Percentiles rank a stretch among this genome's conserved stretches.
phyloP scores from a whole-genome alignment of 176 grass and related monocot genomes.

The Phoenix dactylifera region DNA sequence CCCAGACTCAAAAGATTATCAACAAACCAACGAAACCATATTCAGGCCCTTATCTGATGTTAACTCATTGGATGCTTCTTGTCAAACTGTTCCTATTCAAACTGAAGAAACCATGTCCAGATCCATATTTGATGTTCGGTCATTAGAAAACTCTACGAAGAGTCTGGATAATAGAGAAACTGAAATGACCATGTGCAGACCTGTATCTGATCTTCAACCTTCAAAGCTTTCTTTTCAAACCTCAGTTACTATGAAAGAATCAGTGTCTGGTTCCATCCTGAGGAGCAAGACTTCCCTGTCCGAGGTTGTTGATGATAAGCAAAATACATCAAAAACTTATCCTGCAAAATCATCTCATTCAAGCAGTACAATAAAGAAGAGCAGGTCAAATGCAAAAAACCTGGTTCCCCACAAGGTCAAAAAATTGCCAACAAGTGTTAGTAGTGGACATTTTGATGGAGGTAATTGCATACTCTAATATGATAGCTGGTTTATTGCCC shows the following conservation, averaged over 20 bases:
- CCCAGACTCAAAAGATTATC: slow-evolving; percentile 14
- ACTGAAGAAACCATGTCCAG: neutral
- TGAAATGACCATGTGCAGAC: neutral
- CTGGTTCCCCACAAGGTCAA: neutral
- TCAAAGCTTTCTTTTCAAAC: slow-evolving; percentile 20
- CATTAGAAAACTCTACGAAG: slow-evolving; percentile 28
- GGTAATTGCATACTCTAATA: slow-evolving; percentile 40
- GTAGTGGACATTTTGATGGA: slow-evolving; percentile 38
- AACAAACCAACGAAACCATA: slow-evolving; percentile 22
- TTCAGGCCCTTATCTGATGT: neutral
- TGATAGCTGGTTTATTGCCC: slow-evolving; percentile 4
- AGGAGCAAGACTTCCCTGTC: slow-evolving; percentile 14
- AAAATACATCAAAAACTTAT: slow-evolving; percentile 28
- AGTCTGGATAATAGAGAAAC: slow-evolving; percentile 12
- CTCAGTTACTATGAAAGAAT: slow-evolving; percentile 16
- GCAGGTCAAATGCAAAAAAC: neutral
- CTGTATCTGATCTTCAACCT: slow-evolving; percentile 12
- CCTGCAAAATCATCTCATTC: slow-evolving; percentile 27
- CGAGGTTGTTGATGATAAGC: slow-evolving; percentile 18
- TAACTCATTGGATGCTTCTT: neutral
- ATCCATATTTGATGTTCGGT: neutral
- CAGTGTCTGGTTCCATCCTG: neutral
- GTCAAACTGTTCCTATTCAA: neutral
- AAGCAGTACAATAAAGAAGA: slow-evolving; percentile 16
- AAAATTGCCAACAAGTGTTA: neutral